These are phyloP conservation scores for Epichloe gansuensis DNA, from an alignment of 2,329 filamentous ascomycete species.

Conservation along the genomic window DNA sequence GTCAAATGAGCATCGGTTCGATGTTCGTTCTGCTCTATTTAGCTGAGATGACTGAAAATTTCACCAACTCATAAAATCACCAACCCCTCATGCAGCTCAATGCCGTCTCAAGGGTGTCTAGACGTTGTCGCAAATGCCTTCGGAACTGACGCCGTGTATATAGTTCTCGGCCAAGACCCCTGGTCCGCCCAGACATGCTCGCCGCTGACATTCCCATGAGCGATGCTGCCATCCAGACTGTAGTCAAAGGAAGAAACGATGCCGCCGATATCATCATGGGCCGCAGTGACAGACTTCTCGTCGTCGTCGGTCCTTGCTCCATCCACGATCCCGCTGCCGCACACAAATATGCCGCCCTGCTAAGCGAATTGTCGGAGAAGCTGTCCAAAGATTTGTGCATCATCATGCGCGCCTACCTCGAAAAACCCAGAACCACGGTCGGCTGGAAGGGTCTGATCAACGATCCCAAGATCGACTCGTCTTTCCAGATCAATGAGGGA, in stretches of 20 bases:
- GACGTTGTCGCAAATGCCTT: neutral
- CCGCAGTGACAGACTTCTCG: conserved; percentile 75
- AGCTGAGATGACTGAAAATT: too few relatives aligned
- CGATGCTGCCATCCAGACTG: conserved; percentile 49
- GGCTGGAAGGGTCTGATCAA: conserved; percentile 99
- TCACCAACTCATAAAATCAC: too few relatives aligned
- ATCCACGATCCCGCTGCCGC: conserved; percentile 88
- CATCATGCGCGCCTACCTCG: conserved; percentile 97
- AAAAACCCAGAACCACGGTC: conserved; percentile 96
- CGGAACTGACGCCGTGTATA: conserved; percentile 10
- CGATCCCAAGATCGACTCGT: conserved; percentile 94
- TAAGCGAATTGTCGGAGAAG: conserved; percentile 67
- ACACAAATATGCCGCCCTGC: conserved; percentile 72
- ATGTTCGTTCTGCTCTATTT: too few relatives aligned
- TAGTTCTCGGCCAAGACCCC: conserved; percentile 90
- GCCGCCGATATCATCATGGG: conserved; percentile 66
- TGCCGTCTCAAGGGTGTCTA: neutral
- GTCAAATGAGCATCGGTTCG: too few relatives aligned
- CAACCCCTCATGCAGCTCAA: neutral
- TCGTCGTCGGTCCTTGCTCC: conserved; percentile 91
- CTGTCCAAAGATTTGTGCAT: conserved; percentile 76
- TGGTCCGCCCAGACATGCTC: conserved; percentile 81
- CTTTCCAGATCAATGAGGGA: conserved; percentile 98
- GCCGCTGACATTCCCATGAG: conserved; percentile 72
- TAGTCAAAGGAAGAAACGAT: conserved; percentile 57